Evolutionary conservation across 2,329 filamentous ascomycete species (phyloP).

Genomic region (Aspergillus tubingensis): DNA sequence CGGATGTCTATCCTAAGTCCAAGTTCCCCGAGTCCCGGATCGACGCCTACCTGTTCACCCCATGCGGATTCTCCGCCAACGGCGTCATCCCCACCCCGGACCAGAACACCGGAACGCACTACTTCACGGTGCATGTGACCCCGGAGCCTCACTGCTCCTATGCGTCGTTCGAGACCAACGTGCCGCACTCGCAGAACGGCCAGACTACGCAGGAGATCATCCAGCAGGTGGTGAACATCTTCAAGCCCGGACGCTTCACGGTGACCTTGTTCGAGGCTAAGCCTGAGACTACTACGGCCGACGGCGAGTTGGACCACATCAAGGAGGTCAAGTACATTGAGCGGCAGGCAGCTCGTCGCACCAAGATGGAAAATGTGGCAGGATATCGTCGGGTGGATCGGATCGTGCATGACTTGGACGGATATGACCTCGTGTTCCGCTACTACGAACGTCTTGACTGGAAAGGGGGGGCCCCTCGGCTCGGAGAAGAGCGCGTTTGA

Average conservation of each 20-base stretch:
- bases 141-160: slow-evolving; percentile 97
- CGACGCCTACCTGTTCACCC: slow-evolving; percentile 94
- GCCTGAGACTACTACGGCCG: slow-evolving; percentile 39
- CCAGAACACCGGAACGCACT: slow-evolving; percentile 67
- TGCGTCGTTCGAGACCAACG: slow-evolving; percentile 97
- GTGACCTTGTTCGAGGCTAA: slow-evolving; percentile 96
- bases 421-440: slow-evolving; percentile 93
- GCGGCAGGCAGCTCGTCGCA: slow-evolving; percentile 46
- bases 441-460: slow-evolving; percentile 93
- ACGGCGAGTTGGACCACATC: slow-evolving; percentile 30
- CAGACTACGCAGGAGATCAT: slow-evolving; percentile 88
- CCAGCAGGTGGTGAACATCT: slow-evolving; percentile 91
- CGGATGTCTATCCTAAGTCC: slow-evolving; percentile 81
- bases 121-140: slow-evolving; percentile 98
- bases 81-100: slow-evolving; percentile 83
- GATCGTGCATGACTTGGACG: slow-evolving; percentile 95
- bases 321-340: slow-evolving; percentile 45
- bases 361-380: slow-evolving; percentile 72
- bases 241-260: slow-evolving; percentile 96
- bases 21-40: slow-evolving; percentile 91
- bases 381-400: slow-evolving; percentile 90
- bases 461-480: slow-evolving; percentile 63
- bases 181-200: slow-evolving; percentile 83
- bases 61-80: slow-evolving; percentile 96
- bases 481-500: slow-evolving; percentile 54